Evolutionary conservation across 164 flowering plant species (phyloP).

Genomic region (Cinnamomum chago): DNA sequence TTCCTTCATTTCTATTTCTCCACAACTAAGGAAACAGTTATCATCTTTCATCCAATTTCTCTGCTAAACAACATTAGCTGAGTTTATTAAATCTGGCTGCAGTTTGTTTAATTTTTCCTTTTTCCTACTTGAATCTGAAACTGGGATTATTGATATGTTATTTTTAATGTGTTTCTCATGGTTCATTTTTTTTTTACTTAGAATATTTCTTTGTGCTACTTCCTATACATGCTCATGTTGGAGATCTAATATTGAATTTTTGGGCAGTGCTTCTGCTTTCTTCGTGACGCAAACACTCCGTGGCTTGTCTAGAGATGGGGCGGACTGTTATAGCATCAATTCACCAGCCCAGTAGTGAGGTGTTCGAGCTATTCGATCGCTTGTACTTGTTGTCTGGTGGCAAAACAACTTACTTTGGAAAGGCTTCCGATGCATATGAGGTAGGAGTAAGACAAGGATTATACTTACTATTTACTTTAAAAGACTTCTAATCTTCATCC

Average conservation of each 20-base stretch:
- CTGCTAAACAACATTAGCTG: not conserved
- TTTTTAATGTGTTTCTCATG: not conserved
- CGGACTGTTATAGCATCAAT: conserved; percentile 93
- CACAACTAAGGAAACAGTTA: not conserved
- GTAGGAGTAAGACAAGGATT: conserved; percentile 26
- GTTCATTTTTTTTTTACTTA: not conserved
- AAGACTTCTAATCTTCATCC: not conserved
- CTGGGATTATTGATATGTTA: not conserved
- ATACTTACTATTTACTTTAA: not conserved
- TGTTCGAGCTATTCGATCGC: conserved; percentile 85
- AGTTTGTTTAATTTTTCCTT: not conserved
- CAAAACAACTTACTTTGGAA: conserved; percentile 83
- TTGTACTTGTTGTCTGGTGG: conserved; percentile 90
- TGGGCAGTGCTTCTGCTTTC: conserved; percentile 91
- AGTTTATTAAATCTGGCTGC: not conserved
- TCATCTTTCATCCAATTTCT: conserved; percentile 1
- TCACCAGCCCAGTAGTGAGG: conserved; percentile 98
- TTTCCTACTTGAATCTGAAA: not conserved
- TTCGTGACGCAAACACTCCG: conserved; percentile 90
- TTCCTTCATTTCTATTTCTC: not conserved
- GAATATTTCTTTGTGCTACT: not conserved
- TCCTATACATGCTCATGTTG: not conserved
- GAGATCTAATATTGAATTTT: not conserved
- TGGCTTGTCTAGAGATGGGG: conserved; percentile 73
- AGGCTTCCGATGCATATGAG: conserved; percentile 83